Base-by-base conservation (phyloP, 768 basidiomycete genomes). In the Leccinum fibrillosum region DNA sequence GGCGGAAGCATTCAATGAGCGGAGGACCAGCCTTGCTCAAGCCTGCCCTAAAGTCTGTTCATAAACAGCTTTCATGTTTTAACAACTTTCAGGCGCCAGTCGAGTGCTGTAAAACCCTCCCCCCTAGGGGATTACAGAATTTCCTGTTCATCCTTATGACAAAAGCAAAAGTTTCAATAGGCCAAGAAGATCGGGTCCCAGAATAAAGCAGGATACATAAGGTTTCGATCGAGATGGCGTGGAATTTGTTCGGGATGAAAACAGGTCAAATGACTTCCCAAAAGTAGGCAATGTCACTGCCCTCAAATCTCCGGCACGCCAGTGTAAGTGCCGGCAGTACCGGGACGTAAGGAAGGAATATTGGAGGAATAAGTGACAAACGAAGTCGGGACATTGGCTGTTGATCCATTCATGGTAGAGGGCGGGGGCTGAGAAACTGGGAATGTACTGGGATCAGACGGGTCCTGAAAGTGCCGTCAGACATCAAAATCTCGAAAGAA, bases 371-470 rank as follows among this genome's bases (percentile, higher is more conserved):
- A 61, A n/a, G 51, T 55, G 28, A 60, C 10, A 19, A 49, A 17
- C 23, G 56, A n/a, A 15, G 30, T 49, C n/a, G 55, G 59, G 35
- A 54, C 10, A 9, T 62, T 62, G 12, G 39, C 53, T 4, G 59
- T 59, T 3, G 59, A 53, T 26, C 19, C 52, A 11, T 53, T 62
- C 13, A 44, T 44, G 12, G 59, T 23, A 48, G 63, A 66, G 10
- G 61, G 49, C 8, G 63, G 59, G 35, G 63, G 57, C 4, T 72
- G 64, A 6, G 73, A 61, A 44, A 56, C n/a, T 19, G 75, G 76
- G 66, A 75, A 75, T 45, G 74, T 75, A 30, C 66, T 69, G 11
- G 75, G 75, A 52, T 76, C 76, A 34, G 75, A 70, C 2, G 74
- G 74, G 30, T 76, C 68, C 75, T 75, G 39, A 13, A 19, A 54